Evolutionary conservation across 495 filamentous ascomycete genomes (phyloP).

Genomic region (Rhypophila decipiens): DNA sequence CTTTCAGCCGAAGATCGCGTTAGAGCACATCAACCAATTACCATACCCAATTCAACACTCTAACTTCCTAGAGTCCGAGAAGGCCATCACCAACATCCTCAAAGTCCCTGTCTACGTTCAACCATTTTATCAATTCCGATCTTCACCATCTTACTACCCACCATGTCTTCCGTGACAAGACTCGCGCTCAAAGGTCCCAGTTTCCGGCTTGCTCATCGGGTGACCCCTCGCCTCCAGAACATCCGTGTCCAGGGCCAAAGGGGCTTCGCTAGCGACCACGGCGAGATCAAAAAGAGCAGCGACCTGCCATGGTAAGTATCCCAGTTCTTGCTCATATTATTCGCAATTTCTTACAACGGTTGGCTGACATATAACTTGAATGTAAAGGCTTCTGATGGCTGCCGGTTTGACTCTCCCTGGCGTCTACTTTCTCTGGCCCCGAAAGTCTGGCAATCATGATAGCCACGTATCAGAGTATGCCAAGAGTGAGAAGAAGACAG

Average conservation of each 20-base stretch:
- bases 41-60: too few relatives aligned
- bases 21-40: too few relatives aligned
- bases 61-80: too few relatives aligned
- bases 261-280: constrained; percentile 13
- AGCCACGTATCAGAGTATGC: background rate
- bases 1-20: too few relatives aligned
- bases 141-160: background rate
- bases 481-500: background rate
- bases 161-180: constrained; percentile 1
- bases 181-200: constrained; percentile 1
- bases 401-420: constrained; percentile 12
- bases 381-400: constrained; percentile 12
- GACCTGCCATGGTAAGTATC: constrained; percentile 16
- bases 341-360: background rate
- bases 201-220: constrained; percentile 3
- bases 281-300: constrained; percentile 1
- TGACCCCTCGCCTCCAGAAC: background rate
- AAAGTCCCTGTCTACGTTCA: too few relatives aligned
- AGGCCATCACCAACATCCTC: too few relatives aligned
- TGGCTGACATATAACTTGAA: background rate
- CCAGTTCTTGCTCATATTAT: background rate
- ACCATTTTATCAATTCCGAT: background rate
- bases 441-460: background rate
- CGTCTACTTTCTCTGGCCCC: constrained; percentile 4
- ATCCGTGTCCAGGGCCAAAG: constrained; percentile 5